Base-by-base conservation (phyloP, 805 yeast genomes). In the Candida silvatica region DNA sequence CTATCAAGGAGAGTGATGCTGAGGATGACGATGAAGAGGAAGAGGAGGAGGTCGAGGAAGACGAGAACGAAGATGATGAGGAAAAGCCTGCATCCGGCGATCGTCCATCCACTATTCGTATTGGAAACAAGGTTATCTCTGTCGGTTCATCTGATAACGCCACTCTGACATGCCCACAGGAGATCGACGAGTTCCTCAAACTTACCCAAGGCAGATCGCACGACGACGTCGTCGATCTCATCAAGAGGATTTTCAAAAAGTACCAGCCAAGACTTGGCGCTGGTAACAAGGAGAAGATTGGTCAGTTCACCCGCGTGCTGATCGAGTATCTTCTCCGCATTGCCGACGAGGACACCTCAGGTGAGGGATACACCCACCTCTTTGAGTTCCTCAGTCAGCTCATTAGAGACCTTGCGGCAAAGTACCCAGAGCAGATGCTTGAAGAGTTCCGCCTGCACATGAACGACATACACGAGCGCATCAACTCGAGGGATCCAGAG, bases 211-310 rank as follows among this genome's bases (percentile, higher is more conserved):
- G 49, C 2, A 41, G 58, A 19, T 59, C 63, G 7, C 54, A 61
- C 28, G 51, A 51, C 12, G 69, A 72, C 22, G 73, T 74, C 14
- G 56, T 71, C 15, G 53, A 58, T 3, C 58, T 68, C 19, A 64
- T 84, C 19, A 69, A 71, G 34, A 67, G 69, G 37, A 69, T 87
- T 28, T 58, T 83, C 37, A 67, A 67, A 34, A 52, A 64, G 0
- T 76, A 79, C 56, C 85, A 82, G 42, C 95, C 97, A 11, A 75
- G 79, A 42, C 64, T 83, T 35, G 86, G 83, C 3, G 71, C 66
- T 37, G 97, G 95, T 3, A 87, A 90, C 55, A 86, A 84, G 51
- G 82, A 77, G 40, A 78, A 71, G 48, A 59, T 83, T 44, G 82
- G 79, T 17, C 51, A 45, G 3, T 80, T 88, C 48, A 69, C 82